Base-by-base conservation (phyloP, 208 protist species). In the Entamoeba moshkovskii region DNA sequence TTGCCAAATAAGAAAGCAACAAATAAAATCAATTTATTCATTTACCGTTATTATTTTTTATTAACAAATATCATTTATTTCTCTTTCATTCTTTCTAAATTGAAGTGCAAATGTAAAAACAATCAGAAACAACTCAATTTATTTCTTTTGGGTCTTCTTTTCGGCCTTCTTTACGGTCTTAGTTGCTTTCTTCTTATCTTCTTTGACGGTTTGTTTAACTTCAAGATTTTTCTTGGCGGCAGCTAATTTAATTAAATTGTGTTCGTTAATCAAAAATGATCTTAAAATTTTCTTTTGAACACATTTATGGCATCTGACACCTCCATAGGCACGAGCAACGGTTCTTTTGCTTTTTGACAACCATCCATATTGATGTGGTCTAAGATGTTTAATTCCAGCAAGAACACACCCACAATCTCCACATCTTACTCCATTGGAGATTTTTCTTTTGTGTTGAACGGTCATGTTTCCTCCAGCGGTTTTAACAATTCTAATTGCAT, bases 241-340 rank as follows among this genome's bases (percentile, higher is more conserved):
- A 46, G 73, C 42, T 42, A 25, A 16, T 45, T 93, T 92, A 29
- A 59, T 45, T 6, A 46, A 29, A 15, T 93, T 46, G 42, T 33
- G 66, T 92, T 94, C 94, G 38, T 92, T 66, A 46, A 33, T 44
- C 25, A 94, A 49, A 66, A 94, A 94, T 42, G 94, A 46, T 33
- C 66, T 15, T 0, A 94, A 18, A 46, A 94, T 92, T 3, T 46
- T 18, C 15, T 33, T 25, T 91, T 52, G 42, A n/a, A 93, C 47
- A n/a, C 92, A 66, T 13, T 38, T 33, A 47, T 45, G 44, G 92
- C 92, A 93, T 38, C 49, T 44, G 16, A 13, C 25, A 38, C 94
- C 94, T 45, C 94, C 94, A 66, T 94, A 94, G 33, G 94, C 47
- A 46, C 94, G 47, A 16, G 94, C 44, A 45, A 94, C 59, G 22